These are phyloP conservation scores for Penicillium italicum DNA, from an alignment of 2,329 filamentous ascomycete species.

Conservation along the genomic window DNA sequence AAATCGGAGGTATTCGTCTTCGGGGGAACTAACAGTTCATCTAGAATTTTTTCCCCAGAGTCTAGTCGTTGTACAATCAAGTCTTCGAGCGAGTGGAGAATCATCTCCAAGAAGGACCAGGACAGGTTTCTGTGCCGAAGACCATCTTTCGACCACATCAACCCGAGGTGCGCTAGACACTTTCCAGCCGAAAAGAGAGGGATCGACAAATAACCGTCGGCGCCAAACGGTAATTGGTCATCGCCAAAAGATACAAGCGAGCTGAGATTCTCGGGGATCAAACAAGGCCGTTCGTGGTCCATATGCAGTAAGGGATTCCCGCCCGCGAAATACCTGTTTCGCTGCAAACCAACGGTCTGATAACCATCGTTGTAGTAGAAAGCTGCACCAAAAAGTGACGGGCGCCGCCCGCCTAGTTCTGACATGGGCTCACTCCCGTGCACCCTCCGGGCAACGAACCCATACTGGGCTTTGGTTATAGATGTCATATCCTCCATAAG, in stretches of 20 bases:
- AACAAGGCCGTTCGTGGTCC: slow-evolving; percentile 67
- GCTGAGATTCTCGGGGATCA: slow-evolving; percentile 60
- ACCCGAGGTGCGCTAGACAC: slow-evolving; percentile 67
- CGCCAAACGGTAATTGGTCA: slow-evolving; percentile 57
- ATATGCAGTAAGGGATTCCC: slow-evolving; percentile 65
- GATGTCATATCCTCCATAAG: slow-evolving; percentile 62
- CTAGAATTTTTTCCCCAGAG: background rate
- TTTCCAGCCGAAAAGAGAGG: slow-evolving; percentile 63
- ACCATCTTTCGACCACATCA: slow-evolving; percentile 67
- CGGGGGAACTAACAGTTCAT: background rate
- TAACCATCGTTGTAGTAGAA: slow-evolving; percentile 64
- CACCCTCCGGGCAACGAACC: slow-evolving; percentile 64
- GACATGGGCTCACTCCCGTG: slow-evolving; percentile 60
- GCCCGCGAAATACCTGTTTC: slow-evolving; percentile 62
- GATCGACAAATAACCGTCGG: slow-evolving; percentile 64
- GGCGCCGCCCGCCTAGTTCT: slow-evolving; percentile 57
- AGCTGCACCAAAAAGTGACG: slow-evolving; percentile 62
- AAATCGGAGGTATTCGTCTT: slow-evolving; percentile 18
- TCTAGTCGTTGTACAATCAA: slow-evolving; percentile 58
- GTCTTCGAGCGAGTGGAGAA: slow-evolving; percentile 66
- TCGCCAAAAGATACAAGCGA: slow-evolving; percentile 58
- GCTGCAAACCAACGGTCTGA: slow-evolving; percentile 51
- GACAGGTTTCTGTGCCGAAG: slow-evolving; percentile 53
- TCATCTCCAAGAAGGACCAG: slow-evolving; percentile 65
- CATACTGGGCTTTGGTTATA: slow-evolving; percentile 63